Base-by-base conservation (phyloP, 495 filamentous ascomycete species). In the Aspergillus taichungensis region DNA sequence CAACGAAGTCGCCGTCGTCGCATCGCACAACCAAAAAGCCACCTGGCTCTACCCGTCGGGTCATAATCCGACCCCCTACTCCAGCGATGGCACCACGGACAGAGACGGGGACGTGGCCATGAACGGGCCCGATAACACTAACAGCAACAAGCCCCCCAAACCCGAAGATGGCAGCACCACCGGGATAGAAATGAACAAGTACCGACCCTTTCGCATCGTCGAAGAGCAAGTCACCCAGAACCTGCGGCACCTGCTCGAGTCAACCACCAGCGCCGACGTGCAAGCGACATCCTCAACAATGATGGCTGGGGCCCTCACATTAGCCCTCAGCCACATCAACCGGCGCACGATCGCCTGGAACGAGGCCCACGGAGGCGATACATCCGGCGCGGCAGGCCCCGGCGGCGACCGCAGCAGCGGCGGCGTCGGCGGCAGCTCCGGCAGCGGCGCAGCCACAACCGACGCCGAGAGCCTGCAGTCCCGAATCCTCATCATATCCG, bases 1-100 rank as follows among this genome's bases (percentile, higher is more conserved):
- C 42, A 97, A 95, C 64, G 83, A 87, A 61, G 84, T 97, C 34
- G 88, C 88, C 38, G 76, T 98, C n/a, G 77, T 97, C 30, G 92
- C 94, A 24, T 84, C 86, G 9, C 92, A 97, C 60, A 79, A 75
- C 49, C 80, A 90, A 52, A 79, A 82, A 45, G 88, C 92, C 37
- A 74, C 80, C 38, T 96, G 88, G 79, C 82, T 98, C 2, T 97
- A 96, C 51, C 92, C 94, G 5, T 62, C 18, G 18, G 18, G 18
- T 24, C 18, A 24, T 4, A 24, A 24, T 4, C 18, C 71, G 3
- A 56, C 70, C 13, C 12, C 51, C 48, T 44, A 27, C 11, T 42
- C 35, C 46, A 62, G 4, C 40, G 53, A 14, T 13, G 45, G 5
- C 38, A 43, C 31, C 35, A 41, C 40, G 18, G 55, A 64, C 36